A percentile compares a stretch with the other conserved stretches of the same genome.
Evolutionary conservation across 1,284 basidiomycete species (phyloP).

Genomic region (Sutorius eximius): DNA sequence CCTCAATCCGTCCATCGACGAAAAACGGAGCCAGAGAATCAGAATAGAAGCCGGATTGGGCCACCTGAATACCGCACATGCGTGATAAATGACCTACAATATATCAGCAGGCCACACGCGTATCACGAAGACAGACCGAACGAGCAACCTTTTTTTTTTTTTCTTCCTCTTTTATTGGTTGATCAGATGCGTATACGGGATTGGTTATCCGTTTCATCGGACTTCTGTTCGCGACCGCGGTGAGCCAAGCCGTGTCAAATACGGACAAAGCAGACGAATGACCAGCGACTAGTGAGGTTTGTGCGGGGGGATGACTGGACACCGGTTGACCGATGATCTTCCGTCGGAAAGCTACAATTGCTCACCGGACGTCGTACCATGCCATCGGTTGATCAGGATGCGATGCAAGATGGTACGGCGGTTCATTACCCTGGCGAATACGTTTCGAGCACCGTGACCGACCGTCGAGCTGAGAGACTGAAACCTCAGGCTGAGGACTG

Average conservation of each 20-base stretch:
- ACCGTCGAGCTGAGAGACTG: too few relatives aligned
- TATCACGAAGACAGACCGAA: not conserved
- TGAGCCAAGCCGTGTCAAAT: not conserved
- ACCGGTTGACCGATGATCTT: not conserved
- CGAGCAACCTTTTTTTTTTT: not conserved
- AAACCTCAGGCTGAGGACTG: too few relatives aligned
- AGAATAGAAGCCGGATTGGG: conserved; percentile 4
- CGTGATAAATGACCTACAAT: not conserved
- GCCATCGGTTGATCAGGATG: too few relatives aligned
- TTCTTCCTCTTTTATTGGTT: too few relatives aligned
- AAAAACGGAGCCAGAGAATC: conserved; percentile 9
- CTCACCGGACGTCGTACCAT: not conserved
- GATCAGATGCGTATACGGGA: not conserved
- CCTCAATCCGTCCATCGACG: conserved; percentile 13
- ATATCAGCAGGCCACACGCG: not conserved
- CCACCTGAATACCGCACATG: conserved; percentile 8
- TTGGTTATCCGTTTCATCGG: not conserved
- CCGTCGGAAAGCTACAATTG: not conserved
- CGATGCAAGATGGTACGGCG: too few relatives aligned
- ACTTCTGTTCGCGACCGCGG: not conserved
- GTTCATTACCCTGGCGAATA: too few relatives aligned
- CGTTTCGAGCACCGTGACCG: too few relatives aligned
- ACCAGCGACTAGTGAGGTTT: not conserved
- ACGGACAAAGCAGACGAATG: not conserved
- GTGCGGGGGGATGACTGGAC: not conserved